Evolutionary conservation across 2,329 filamentous ascomycete genomes (phyloP).

Genomic region (Aspergillus clavatus): DNA sequence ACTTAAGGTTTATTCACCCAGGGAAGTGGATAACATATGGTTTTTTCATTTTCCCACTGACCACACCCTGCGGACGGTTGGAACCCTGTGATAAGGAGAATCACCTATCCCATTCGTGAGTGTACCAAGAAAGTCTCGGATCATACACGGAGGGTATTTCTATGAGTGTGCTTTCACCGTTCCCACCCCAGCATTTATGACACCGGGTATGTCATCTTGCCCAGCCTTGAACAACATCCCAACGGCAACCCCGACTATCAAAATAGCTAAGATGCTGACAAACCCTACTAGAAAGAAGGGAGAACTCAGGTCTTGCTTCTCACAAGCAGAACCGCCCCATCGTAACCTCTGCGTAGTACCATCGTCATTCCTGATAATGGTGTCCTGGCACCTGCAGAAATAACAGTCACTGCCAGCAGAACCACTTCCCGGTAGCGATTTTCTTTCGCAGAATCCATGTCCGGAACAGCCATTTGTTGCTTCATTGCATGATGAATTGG

Average conservation of each 20-base stretch:
- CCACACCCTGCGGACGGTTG: too few relatives aligned
- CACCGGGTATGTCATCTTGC: conserved; percentile 80
- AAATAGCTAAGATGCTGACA: conserved; percentile 66
- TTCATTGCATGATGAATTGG: conserved; percentile 61
- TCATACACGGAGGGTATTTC: background rate
- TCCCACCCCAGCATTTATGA: conserved; percentile 92
- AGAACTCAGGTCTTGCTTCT: conserved; percentile 85
- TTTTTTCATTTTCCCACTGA: too few relatives aligned
- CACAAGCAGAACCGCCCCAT: conserved; percentile 82
- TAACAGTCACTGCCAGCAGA: conserved; percentile 59
- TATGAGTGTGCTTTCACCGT: conserved; percentile 53
- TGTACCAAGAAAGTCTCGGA: too few relatives aligned
- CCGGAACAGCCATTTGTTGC: conserved; percentile 75
- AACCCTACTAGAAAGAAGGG: conserved; percentile 83
- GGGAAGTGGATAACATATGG: too few relatives aligned
- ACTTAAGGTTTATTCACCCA: too few relatives aligned
- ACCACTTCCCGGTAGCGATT: conserved; percentile 48
- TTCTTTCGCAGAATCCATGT: conserved; percentile 71
- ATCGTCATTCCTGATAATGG: conserved; percentile 44
- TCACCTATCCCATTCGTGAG: too few relatives aligned
- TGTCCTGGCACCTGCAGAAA: conserved; percentile 67
- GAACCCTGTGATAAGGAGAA: too few relatives aligned
- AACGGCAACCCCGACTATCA: conserved; percentile 65
- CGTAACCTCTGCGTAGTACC: conserved; percentile 58
- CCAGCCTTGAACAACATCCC: conserved; percentile 78